Percentiles rank a stretch among this genome's conserved stretches.
These are phyloP conservation scores for Pyrenophora tritici-repentis DNA, from an alignment of 2,329 filamentous ascomycete species.

Conservation along the genomic window DNA sequence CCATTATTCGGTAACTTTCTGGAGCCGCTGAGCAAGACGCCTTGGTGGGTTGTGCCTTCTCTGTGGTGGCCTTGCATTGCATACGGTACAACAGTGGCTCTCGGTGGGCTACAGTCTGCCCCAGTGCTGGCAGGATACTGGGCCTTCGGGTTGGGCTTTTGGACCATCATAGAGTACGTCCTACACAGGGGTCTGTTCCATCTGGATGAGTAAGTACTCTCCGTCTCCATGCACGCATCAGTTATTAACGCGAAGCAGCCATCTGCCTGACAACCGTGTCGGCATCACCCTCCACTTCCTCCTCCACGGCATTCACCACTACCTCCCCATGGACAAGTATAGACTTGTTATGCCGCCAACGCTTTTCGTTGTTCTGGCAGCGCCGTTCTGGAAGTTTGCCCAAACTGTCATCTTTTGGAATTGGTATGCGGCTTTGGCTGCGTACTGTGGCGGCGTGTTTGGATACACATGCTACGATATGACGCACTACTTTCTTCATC, in stretches of 20 bases:
- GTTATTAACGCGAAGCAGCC: conserved; percentile 56
- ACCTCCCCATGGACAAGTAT: conserved; percentile 98
- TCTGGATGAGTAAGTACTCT: conserved; percentile 74
- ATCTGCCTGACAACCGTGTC: conserved; percentile 89
- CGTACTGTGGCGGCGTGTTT: conserved; percentile 89
- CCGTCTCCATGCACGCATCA: not conserved
- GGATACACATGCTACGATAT: conserved; percentile 96
- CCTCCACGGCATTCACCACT: conserved; percentile 96
- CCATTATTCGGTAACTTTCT: conserved; percentile 97
- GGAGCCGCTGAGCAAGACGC: conserved; percentile 93
- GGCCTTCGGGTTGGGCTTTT: conserved; percentile 72
- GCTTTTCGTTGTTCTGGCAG: conserved; percentile 80
- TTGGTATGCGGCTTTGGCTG: conserved; percentile 78
- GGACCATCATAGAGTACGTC: conserved; percentile 88
- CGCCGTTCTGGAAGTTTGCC: conserved; percentile 90
- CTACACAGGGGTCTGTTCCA: conserved; percentile 94
- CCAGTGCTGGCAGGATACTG: conserved; percentile 65
- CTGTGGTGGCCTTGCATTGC: conserved; percentile 82
- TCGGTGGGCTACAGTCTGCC: conserved; percentile 57
- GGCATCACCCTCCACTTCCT: conserved; percentile 87
- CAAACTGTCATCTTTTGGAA: conserved; percentile 81
- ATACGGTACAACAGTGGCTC: conserved; percentile 72
- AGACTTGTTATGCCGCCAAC: conserved; percentile 96
- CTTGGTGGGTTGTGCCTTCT: conserved; percentile 87
- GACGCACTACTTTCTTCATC: conserved; percentile 98